Base-by-base conservation (phyloP, 2,329 filamentous ascomycete species). In the Hirsutella rhossiliensis region DNA sequence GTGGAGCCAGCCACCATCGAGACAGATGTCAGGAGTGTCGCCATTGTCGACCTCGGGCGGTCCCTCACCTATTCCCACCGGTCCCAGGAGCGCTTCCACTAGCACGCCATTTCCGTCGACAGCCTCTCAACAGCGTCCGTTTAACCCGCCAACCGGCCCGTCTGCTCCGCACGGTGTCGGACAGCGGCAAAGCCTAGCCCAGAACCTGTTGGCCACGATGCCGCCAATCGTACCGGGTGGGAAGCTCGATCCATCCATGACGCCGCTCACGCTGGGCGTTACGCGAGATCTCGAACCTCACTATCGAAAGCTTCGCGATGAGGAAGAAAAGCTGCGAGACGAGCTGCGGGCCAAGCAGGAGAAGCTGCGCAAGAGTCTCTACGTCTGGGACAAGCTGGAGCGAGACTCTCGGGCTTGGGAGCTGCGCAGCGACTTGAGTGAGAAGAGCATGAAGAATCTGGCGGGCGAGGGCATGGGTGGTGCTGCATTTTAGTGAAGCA, bases 141-240 rank as follows among this genome's bases (percentile, higher is more conserved):
- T 78, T 56, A 77, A 78, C 50, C 74, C 74, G 3, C 75, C 73
- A 4, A 77, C 75, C 2, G 75, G 75, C 4, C 75, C 74, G n/a
- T 62, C 64, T 17, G 55, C 61, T n/a, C 62, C 64, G 48, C 62
- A 64, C 46, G 53, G 58, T 39, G 53, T 56, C 45, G 56, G 52
- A 44, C 55, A 60, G 39, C 62, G 68, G 20, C 68, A 65, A 43
- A 69, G 67, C 19, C 60, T 78, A 11, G 72, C 71, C 2, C 73
- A 78, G 50, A 71, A 63, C 52, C 61, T 77, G 17, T 60, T 78
- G 2, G 59, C 69, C 17, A 68, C 67, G 3, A 62, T 79, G 55
- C 69, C 75, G 1, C 66, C 67, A 15, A 57, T 76, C 41, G 56
- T 78, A 13, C 69, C 73, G 0, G 73, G 75, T 32, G 76, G 76